Base-by-base conservation (phyloP, 1,284 basidiomycete species). In the Takashimella koratensis region DNA sequence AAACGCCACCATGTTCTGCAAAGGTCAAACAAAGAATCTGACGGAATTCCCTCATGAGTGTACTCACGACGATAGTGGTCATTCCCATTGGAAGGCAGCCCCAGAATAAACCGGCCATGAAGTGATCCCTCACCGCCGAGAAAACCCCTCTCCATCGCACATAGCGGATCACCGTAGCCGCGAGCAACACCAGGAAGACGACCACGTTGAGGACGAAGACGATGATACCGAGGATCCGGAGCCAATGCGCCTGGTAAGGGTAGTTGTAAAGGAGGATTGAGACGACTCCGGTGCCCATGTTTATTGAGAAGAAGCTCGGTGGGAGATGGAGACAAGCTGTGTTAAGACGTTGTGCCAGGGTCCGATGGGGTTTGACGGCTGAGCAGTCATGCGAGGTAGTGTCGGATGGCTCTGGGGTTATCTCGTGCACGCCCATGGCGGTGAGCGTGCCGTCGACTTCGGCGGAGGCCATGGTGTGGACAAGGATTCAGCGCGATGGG, bases 1-100 rank as follows among this genome's bases (percentile, higher is more conserved):
- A 25, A 75, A 64, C 1, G 71, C 84, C 50, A 85, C 66, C 77
- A 79, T 78, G 62, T 74, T 75, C 65, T 68, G 51, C 5, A n/a
- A n/a, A n/a, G n/a, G n/a, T n/a, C n/a, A n/a, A n/a, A n/a, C n/a
- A n/a, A n/a, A n/a, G n/a, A n/a, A n/a, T n/a, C n/a, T n/a, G n/a
- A n/a, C n/a, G n/a, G n/a, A n/a, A n/a, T n/a, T n/a, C n/a, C n/a
- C n/a, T n/a, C n/a, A n/a, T n/a, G n/a, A n/a, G 20, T 21, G 3
- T 5, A 67, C 70, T 60, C 49, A 69, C 71, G 52, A 88, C 79
- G 27, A 89, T 75, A 0, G 87, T 89, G 0, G 82, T 79, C 11
- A 81, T 78, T 4, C 82, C 86, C 86, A 90, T 89, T 0, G 86
- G 83, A 52, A 86, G 82, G 22, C 82, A 83, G 11, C 85, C 84